Base-by-base conservation (phyloP, 140 eudicot genomes). In the Bidens hawaiensis region DNA sequence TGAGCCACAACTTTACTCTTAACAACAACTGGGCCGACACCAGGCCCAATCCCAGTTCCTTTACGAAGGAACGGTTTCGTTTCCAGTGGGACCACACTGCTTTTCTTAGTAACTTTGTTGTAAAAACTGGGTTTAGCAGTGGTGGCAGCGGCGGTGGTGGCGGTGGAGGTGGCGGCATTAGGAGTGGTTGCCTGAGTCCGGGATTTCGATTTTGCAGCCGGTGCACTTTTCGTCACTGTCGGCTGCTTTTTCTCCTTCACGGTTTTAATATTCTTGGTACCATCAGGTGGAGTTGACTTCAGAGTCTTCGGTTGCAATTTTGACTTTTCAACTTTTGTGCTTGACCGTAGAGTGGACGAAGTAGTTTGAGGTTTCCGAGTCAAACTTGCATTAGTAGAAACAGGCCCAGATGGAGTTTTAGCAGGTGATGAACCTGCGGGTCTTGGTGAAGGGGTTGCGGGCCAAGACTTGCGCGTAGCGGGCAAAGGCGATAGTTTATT, bases 1-100 rank as follows among this genome's bases (percentile, higher is more conserved):
- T 36, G 73, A 53, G 82, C 63, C 27, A 78, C 67, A 3, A 36
- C 54, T 72, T 84, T 87, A 15, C 74, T 72, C 77, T 74, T 87
- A 50, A 62, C 74, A 16, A 69, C 78, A 51, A 57, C 77, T 7
- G 90, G 75, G 52, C 81, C 74, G 22, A 53, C 79, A 62, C 79
- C 72, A 12, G 94, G 79, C n/a, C 78, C 79, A 19, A 67, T 62
- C 53, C 87, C 77, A 1, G 98, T 75, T 56, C 90, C 95, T 67
- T 87, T 91, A 11, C 96, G 96, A 9, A 79, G 81, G 73, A 83
- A 81, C 34, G 99, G 95, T 80, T 88, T 93, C 1, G 95, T 70
- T 76, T 93, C 96, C 77, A 93, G 58, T 38, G 99, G 99, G 58
- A 93, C 99, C 63, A 93, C 96, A 77, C 95, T 93, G 67, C 96